Base-by-base conservation (phyloP, 2,329 filamentous ascomycete genomes). In the Pseudogymnoascus sp. region DNA sequence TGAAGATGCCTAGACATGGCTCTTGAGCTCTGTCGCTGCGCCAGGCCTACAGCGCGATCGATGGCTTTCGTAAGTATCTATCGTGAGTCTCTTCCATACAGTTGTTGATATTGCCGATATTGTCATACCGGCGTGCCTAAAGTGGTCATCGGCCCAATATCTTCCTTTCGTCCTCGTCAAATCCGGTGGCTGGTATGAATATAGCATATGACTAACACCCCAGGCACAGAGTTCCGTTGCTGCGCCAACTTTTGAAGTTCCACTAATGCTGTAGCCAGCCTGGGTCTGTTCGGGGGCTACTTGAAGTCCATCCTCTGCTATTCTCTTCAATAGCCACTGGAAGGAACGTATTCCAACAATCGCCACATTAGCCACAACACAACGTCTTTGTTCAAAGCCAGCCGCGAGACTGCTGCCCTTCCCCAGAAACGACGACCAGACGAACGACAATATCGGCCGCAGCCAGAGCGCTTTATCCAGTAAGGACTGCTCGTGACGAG, bases 71-170 rank as follows among this genome's bases (percentile, higher is more conserved):
- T 56, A 31, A 31, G 46, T 56, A 56, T 56, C 26, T 56, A 56
- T 33, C 14, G 46, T 56, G 46, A 33, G 46, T 56, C 46, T n/a
- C 26, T 56, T 56, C 46, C 46, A 56, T 56, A 56, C 46, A 33
- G 46, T 56, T 19, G 46, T 56, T 19, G 46, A 31, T 19, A 11
- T 33, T 56, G 10, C 46, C 10, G 26, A 8, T 31, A 19, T 56
- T 56, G 46, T 56, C 46, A 56, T 56, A 31, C 46, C 46, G 46
- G 26, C 46, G 46, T 56, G 46, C 46, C 46, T 56, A 56, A 31
- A 56, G 5, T 56, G 46, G 46, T 16, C n/a, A n/a, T 11, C n/a
- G 46, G 46, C 26, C n/a, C 46, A 31, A 56, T 56, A 31, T 56
- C 26, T 56, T 56, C 46, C 19, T 16, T 56, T 56, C 46, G 7